Evolutionary conservation across 345 rosid genomes (phyloP).

Genomic region (Pugionium dolabratum): DNA sequence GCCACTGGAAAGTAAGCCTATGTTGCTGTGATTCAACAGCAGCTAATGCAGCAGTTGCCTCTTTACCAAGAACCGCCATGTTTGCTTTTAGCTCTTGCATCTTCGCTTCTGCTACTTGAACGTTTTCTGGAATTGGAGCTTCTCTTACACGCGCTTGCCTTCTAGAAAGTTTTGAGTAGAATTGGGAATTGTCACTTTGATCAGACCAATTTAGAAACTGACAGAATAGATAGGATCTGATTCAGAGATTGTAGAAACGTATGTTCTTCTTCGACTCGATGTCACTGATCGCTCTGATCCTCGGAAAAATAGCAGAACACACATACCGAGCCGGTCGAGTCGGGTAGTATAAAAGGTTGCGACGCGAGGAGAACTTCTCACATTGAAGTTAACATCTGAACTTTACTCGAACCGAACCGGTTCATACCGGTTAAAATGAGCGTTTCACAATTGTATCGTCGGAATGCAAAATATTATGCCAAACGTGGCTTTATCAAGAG

Average conservation of each 20-base stretch:
- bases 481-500: background rate
- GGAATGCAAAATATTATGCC: background rate
- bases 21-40: constrained; percentile 96
- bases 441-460: background rate
- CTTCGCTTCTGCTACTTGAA: constrained; percentile 79
- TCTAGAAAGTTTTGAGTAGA: constrained; percentile 43
- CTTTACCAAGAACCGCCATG: constrained; percentile 96
- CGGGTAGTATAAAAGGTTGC: constrained; percentile 20
- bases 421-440: background rate
- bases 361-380: background rate
- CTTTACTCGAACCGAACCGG: background rate
- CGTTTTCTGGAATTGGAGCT: constrained; percentile 84
- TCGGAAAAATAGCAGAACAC: constrained; percentile 18
- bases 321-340: background rate
- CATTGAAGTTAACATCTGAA: constrained; percentile 3
- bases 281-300: constrained; percentile 27
- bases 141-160: constrained; percentile 82
- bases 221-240: constrained; percentile 36
- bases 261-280: constrained; percentile 20
- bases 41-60: constrained; percentile 94
- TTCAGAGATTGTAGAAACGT: constrained; percentile 1
- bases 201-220: constrained; percentile 10
- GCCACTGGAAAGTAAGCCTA: constrained; percentile 87
- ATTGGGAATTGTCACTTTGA: background rate
- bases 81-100: constrained; percentile 86